Base-by-base conservation (phyloP, 2,329 filamentous ascomycete species). In the Incumbomyces lentus region DNA sequence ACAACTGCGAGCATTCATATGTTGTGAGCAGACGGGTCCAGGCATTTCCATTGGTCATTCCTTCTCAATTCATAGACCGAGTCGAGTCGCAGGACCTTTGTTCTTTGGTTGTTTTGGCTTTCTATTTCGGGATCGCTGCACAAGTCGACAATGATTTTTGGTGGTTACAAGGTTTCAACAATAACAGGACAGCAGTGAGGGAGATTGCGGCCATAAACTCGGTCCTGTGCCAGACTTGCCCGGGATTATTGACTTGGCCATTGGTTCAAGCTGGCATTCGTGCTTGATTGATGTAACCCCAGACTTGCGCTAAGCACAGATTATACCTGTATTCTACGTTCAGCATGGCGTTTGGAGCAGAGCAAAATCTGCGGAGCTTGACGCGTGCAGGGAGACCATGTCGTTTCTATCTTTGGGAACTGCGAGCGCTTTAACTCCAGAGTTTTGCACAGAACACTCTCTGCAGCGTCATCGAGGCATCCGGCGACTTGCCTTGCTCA, bases 21-120 rank as follows among this genome's bases (percentile, higher is more conserved):
- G 50, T 54, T 35, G 53, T 60, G 10, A 53, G 56, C 31, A 55
- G 60, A n/a, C 54, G 58, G 48, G 52, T 62, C 8, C 53, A 59
- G 18, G 55, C 55, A 39, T 63, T 63, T 44, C 52, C 60, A 6
- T 53, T 62, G 31, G 55, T 61, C 46, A 53, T 63, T n/a, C 58
- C 59, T 6, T 44, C 53, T 13, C 45, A 50, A 18, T 63, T 63
- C 29, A 55, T 59, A 12, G 56, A 61, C 31, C 54, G 60, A 40
- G 52, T 63, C 29, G 49, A 52, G 30, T 56, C 59, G 43, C 44
- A 52, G 10, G 49, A 56, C 22, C 58, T 58, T 14, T 55, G 59
- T 30, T 60, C 62, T n/a, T 37, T 63, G 31, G 56, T 63, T 8
- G 55, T 59, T 1, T 50, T 63, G 37, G 60, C 60, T 10, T 58